Evolutionary conservation across 2,329 filamentous ascomycete species (phyloP), one percentile per base, ranked within the genome.

Genomic region (Fusarium veterinarium): DNA sequence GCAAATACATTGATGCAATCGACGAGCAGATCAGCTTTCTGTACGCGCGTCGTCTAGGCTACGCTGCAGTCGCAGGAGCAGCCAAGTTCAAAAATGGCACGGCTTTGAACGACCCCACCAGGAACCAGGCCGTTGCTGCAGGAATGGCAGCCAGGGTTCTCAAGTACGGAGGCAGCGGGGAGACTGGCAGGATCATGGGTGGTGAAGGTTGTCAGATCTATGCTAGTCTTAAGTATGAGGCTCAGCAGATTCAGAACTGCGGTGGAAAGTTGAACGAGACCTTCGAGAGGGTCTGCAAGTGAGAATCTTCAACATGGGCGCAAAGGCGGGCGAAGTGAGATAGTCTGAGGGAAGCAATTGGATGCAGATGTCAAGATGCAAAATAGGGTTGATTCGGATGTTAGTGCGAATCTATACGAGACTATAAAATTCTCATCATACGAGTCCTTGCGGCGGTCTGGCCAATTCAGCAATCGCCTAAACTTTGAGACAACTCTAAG

Each of bases 141-240:
- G 71, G 71, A 1, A 66, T 74, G 71, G 71, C 67, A 35, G 55
- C 46, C 10, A 38, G 64, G 12, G 71, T 74, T 6, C 14, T 49
- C 7, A 73, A 73, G 53, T 74, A 71, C 20, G 71, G 71, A 4
- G 71, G 70, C 0, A 71, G 41, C 17, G n/a, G 56, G 31, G 64
- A 73, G 2, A 58, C 71, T 0, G 71, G 71, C 1, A 60, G 60
- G 10, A 31, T 73, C 3, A 68, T 74, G 63, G 71, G 60, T 13
- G 71, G 71, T 3, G 67, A 74, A 14, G 71, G 60, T 12, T 74
- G 71, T 17, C 71, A 73, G 23, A 74, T 74, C 11, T 71, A 69
- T 46, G 60, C 45, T 9, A 74, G 71, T 42, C 42, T 74, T 42
- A 63, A 71, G 37, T 74, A 64, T 60, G 71, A 74, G 25, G 33